Conservation (phyloP, 2,329 filamentous ascomycete species). For the Clonostachys rosea region DNA sequence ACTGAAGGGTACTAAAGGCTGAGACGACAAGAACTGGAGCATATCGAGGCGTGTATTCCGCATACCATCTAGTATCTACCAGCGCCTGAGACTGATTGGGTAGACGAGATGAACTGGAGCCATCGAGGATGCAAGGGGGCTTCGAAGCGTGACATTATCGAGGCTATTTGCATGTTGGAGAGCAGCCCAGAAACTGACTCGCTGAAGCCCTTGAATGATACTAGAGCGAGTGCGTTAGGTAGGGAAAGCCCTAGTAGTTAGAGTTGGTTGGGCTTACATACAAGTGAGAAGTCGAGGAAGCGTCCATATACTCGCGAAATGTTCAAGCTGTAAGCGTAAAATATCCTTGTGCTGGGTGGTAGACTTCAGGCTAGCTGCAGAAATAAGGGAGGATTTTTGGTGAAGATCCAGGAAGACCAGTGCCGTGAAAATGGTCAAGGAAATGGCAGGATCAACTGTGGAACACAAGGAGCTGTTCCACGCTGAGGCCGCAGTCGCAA, state of each 20-base stretch:
- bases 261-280: background rate
- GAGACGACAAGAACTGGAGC: too few relatives aligned
- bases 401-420: slow-evolving; percentile 7
- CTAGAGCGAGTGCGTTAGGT: background rate
- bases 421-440: slow-evolving; percentile 5
- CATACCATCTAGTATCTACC: too few relatives aligned
- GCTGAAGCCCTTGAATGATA: slow-evolving; percentile 6
- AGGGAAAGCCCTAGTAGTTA: too few relatives aligned
- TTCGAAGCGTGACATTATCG: slow-evolving; percentile 6
- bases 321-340: slow-evolving; percentile 5
- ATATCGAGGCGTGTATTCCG: too few relatives aligned
- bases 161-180: slow-evolving; percentile 4
- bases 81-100: too few relatives aligned
- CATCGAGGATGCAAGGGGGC: slow-evolving; percentile 8
- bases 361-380: background rate
- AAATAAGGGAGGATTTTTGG: background rate
- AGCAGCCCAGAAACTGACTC: slow-evolving; percentile 2
- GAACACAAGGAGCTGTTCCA: slow-evolving; percentile 4
- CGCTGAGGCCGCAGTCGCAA: slow-evolving; percentile 4
- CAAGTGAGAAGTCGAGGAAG: slow-evolving; percentile 6
- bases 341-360: background rate
- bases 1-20: too few relatives aligned
- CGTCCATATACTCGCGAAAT: slow-evolving; percentile 7
- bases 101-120: slow-evolving; percentile 7
- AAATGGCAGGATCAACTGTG: slow-evolving; percentile 5